Conservation (phyloP, 2,329 filamentous ascomycete genomes). For the Alternaria triticimaculans region DNA sequence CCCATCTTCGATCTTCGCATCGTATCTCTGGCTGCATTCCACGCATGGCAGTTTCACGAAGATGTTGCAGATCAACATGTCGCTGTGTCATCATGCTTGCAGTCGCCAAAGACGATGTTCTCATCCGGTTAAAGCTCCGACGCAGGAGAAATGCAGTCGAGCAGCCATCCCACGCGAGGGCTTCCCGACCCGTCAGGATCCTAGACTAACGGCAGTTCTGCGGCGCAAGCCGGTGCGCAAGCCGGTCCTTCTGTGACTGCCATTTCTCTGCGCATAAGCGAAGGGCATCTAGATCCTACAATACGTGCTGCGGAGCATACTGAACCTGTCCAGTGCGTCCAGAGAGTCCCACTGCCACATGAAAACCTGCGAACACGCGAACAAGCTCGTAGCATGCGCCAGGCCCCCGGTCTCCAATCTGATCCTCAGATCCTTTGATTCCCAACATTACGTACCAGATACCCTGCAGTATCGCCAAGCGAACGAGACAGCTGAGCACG, state of each 20-base stretch:
- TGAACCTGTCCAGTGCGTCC: not conserved
- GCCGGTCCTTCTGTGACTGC: not conserved
- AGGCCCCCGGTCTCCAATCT: not conserved
- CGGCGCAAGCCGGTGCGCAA: not conserved
- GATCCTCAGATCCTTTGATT: not conserved
- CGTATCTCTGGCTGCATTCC: not conserved
- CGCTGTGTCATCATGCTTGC: not conserved
- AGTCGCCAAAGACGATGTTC: not conserved
- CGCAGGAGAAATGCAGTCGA: not conserved
- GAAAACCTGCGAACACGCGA: not conserved
- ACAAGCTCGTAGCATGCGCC: not conserved
- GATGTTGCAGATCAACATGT: not conserved
- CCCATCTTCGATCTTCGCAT: not conserved
- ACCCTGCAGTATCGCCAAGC: not conserved
- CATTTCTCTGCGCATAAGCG: not conserved
- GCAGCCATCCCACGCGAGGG: not conserved
- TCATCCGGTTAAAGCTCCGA: not conserved
- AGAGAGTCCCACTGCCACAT: not conserved
- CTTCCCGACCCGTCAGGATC: not conserved
- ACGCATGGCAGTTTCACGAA: not conserved
- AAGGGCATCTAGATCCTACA: not conserved
- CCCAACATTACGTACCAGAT: constrained; percentile 1
- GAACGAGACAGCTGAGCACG: not conserved
- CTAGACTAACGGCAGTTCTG: not conserved
- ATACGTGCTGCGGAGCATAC: not conserved